A percentile compares a stretch with the other conserved stretches of the same genome.
Conservation (phyloP, 768 basidiomycete species). For the Pholiota microspora region DNA sequence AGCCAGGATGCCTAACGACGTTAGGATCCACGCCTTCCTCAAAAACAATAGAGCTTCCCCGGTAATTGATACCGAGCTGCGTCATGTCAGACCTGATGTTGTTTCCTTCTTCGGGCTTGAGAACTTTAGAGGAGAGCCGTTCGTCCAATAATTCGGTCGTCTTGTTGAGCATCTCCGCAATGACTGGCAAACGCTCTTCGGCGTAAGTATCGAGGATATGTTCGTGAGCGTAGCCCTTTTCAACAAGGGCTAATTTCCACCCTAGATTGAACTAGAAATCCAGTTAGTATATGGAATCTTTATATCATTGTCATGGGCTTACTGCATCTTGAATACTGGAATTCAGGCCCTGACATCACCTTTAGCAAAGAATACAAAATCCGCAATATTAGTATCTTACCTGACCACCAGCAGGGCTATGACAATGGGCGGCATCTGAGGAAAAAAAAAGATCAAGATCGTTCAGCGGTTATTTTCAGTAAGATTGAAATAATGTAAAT, state of each 20-base stretch:
- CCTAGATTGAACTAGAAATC: constrained; percentile 32
- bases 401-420: constrained; percentile 32
- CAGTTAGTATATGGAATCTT: too few relatives aligned
- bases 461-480: not conserved
- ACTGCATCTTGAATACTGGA: constrained; percentile 34
- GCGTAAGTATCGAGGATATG: constrained; percentile 29
- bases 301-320: constrained; percentile 14
- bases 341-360: constrained; percentile 25
- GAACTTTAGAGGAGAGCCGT: constrained; percentile 4
- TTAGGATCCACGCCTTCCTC: constrained; percentile 20
- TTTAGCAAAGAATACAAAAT: not conserved
- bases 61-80: constrained; percentile 51
- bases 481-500: not conserved
- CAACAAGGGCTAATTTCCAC: constrained; percentile 35
- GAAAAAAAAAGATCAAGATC: not conserved
- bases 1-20: not conserved
- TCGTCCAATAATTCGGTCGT: constrained; percentile 24
- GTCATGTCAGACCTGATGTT: constrained; percentile 23
- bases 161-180: constrained; percentile 33
- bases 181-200: constrained; percentile 35
- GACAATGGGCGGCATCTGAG: constrained; percentile 32
- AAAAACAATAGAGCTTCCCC: constrained; percentile 44
- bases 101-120: constrained; percentile 1
- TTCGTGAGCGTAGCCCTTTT: constrained; percentile 22
- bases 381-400: constrained; percentile 6